Conservation (phyloP, 306 rosid species). For the Medicago ruthenica region DNA sequence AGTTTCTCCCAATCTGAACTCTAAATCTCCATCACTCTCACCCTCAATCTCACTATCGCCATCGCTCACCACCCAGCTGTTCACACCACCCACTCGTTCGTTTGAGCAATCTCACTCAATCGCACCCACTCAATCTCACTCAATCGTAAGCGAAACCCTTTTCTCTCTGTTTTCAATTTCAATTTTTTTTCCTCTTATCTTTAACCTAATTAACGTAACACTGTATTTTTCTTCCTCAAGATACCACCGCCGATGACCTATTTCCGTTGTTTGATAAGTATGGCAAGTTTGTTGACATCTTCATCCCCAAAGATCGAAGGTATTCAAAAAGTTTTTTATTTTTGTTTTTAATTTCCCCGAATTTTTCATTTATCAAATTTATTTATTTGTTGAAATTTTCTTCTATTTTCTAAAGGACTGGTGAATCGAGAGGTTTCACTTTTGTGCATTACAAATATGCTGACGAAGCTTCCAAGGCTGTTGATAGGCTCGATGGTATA, state of each 20-base stretch:
- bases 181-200: no score
- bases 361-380: not conserved
- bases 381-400: not conserved
- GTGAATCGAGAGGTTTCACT: slow-evolving; percentile 92
- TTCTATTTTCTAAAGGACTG: slow-evolving; percentile 56
- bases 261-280: slow-evolving; percentile 88
- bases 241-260: slow-evolving; percentile 86
- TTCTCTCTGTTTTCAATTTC: no score
- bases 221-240: slow-evolving; percentile 32
- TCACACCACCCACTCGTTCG: no score
- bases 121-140: no score
- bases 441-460: slow-evolving; percentile 93
- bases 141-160: no score
- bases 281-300: slow-evolving; percentile 90
- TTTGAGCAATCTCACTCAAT: no score
- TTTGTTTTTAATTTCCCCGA: not conserved
- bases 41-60: no score
- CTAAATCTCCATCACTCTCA: no score
- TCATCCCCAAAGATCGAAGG: slow-evolving; percentile 94
- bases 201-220: no score
- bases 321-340: slow-evolving; percentile 45
- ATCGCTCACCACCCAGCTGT: no score
- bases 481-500: slow-evolving; percentile 89
- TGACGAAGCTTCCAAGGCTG: slow-evolving; percentile 90
- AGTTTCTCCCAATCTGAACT: no score